Evolutionary conservation across 805 yeast species (phyloP).

Genomic region (Saccharomycopsis babjevae): DNA sequence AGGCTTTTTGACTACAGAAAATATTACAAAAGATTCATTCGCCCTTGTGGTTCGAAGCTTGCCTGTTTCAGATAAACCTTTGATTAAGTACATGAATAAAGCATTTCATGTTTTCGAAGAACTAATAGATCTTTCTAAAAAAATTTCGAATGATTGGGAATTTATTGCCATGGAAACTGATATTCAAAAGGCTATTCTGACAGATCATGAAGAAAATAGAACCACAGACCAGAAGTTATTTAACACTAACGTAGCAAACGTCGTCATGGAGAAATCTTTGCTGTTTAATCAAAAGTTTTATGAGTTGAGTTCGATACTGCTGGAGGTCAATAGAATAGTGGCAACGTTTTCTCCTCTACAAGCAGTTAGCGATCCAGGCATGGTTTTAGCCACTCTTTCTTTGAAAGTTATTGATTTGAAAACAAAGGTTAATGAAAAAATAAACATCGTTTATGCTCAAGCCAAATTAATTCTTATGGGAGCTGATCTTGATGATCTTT

Average conservation of each 20-base stretch:
- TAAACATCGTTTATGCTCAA: constrained; percentile 45
- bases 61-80: constrained; percentile 17
- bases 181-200: constrained; percentile 1
- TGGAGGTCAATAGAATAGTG: constrained; percentile 34
- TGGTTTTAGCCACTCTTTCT: constrained; percentile 41
- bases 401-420: constrained; percentile 40
- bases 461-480: constrained; percentile 49
- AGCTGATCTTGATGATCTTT: constrained; percentile 35
- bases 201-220: not conserved
- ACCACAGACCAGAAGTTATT: constrained; percentile 22
- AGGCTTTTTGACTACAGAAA: constrained; percentile 8
- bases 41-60: constrained; percentile 11
- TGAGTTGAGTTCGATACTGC: constrained; percentile 36
- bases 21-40: constrained; percentile 8
- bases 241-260: constrained; percentile 36
- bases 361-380: constrained; percentile 47
- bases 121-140: not conserved
- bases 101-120: constrained; percentile 8
- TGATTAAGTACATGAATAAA: constrained; percentile 16
- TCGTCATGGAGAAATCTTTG: constrained; percentile 37
- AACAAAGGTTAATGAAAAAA: constrained; percentile 35
- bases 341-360: constrained; percentile 35
- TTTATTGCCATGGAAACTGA: constrained; percentile 14
- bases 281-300: constrained; percentile 35
- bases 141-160: constrained; percentile 15